phyloP scores from a whole-genome alignment of 768 basidiomycete species.

The Russula brevipes region DNA sequence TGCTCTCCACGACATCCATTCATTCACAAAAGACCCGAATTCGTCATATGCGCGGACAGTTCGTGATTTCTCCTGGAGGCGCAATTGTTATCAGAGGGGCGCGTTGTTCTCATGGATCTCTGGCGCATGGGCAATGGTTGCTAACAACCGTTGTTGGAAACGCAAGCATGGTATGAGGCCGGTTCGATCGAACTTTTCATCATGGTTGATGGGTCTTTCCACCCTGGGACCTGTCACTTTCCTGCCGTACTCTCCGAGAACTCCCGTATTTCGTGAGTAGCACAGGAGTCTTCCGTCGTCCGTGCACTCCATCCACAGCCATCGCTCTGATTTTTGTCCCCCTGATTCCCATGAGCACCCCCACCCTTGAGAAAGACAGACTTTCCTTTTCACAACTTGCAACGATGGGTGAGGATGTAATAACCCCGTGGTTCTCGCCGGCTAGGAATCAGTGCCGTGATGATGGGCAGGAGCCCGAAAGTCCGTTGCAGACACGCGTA shows the following conservation, averaged over 20 bases:
- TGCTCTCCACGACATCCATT: too few relatives aligned
- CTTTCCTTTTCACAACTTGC: too few relatives aligned
- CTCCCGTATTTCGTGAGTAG: constrained; percentile 1
- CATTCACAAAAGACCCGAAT: not conserved
- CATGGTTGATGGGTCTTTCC: not conserved
- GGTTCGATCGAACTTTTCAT: not conserved
- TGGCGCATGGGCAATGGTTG: not conserved
- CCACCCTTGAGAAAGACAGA: too few relatives aligned
- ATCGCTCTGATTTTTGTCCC: not conserved
- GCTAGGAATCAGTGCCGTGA: not conserved
- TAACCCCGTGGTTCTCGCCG: not conserved
- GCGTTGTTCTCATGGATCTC: not conserved
- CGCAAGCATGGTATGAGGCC: not conserved
- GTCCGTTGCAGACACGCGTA: not conserved
- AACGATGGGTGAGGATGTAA: too few relatives aligned
- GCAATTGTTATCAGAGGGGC: not conserved
- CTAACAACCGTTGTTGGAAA: constrained; percentile 11
- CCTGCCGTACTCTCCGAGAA: not conserved
- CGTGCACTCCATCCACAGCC: not conserved
- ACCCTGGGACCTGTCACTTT: not conserved
- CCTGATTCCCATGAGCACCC: too few relatives aligned
- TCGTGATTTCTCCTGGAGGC: not conserved
- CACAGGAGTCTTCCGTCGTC: not conserved
- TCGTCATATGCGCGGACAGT: not conserved
- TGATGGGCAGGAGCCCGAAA: not conserved